These are phyloP conservation scores for Xylaria sp. DNA, from an alignment of 2,329 filamentous ascomycete species.

Conservation along the genomic window DNA sequence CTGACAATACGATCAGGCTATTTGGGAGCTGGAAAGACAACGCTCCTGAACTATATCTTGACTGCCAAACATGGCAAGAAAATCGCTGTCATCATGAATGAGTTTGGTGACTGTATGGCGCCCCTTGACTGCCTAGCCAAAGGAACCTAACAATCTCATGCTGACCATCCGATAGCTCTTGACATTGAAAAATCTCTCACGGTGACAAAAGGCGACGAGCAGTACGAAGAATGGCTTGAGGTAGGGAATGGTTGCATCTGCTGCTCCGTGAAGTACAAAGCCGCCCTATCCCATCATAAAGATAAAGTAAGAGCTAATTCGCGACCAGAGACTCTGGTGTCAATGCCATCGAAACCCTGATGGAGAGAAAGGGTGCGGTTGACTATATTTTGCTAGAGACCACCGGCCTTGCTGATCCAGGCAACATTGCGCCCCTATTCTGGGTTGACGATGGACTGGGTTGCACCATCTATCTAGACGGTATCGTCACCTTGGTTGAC, in stretches of 20 bases:
- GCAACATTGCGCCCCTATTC: slow-evolving; percentile 91
- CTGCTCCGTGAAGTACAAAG: slow-evolving; percentile 80
- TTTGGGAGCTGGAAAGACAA: slow-evolving; percentile 92
- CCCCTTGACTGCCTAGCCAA: background rate
- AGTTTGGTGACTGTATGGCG: slow-evolving; percentile 72
- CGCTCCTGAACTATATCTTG: slow-evolving; percentile 90
- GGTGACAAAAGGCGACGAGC: slow-evolving; percentile 74
- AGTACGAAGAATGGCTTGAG: slow-evolving; percentile 91
- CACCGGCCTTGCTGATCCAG: slow-evolving; percentile 89
- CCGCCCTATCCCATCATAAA: background rate
- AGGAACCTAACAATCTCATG: background rate
- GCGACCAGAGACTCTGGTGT: slow-evolving; percentile 73
- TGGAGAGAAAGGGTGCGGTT: slow-evolving; percentile 89
- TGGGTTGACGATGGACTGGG: slow-evolving; percentile 96
- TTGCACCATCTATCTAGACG: slow-evolving; percentile 92
- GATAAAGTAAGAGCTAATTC: slow-evolving; percentile 23
- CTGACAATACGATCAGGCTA: slow-evolving; percentile 58
- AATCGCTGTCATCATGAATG: slow-evolving; percentile 95
- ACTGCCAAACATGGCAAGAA: slow-evolving; percentile 95
- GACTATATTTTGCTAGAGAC: slow-evolving; percentile 98
- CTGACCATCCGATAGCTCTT: slow-evolving; percentile 51
- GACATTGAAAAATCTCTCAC: slow-evolving; percentile 97
- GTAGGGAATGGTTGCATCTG: slow-evolving; percentile 96
- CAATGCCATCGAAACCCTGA: slow-evolving; percentile 88
- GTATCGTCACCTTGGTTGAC: slow-evolving; percentile 92